Percentiles rank a stretch among this genome's conserved stretches.
Conservation (phyloP, 108 stramenopile species). For the Seminavis robusta region DNA sequence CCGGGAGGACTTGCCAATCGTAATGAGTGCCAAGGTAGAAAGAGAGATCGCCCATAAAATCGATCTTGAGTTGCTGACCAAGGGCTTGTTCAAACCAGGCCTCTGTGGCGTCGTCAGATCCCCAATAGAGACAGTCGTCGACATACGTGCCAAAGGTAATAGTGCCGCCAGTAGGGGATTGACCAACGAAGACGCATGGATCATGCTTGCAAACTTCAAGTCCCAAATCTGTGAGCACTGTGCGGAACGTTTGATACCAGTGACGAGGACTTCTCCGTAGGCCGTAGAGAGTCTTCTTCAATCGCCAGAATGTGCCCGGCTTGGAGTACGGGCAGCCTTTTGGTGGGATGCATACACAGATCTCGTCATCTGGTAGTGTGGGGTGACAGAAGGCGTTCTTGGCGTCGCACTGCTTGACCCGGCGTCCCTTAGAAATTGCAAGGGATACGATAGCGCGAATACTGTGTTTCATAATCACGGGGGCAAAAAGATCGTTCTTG, state of each 20-base stretch:
- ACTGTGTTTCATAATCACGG: slow-evolving; percentile 10
- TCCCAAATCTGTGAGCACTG: slow-evolving; percentile 7
- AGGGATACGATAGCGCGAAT: slow-evolving; percentile 1
- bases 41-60: neutral
- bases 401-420: slow-evolving; percentile 19
- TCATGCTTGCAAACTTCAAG: slow-evolving; percentile 9
- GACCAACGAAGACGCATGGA: slow-evolving; percentile 7
- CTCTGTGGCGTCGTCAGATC: neutral
- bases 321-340: too few relatives aligned
- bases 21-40: slow-evolving; percentile 20
- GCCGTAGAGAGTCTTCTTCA: slow-evolving; percentile 26
- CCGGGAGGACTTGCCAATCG: neutral
- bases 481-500: slow-evolving; percentile 11
- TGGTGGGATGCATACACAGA: slow-evolving; percentile 3
- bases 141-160: neutral
- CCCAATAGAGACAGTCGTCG: neutral
- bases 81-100: neutral
- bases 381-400: slow-evolving; percentile 36
- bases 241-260: slow-evolving; percentile 20
- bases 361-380: neutral
- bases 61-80: neutral
- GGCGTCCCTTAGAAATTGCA: neutral
- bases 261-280: slow-evolving; percentile 6
- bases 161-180: neutral
- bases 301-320: too few relatives aligned